Percentiles rank a stretch among this genome's conserved stretches.
These are phyloP conservation scores for Ceraceosorus guamensis DNA, from an alignment of 1,284 basidiomycete species.

Conservation along the genomic window DNA sequence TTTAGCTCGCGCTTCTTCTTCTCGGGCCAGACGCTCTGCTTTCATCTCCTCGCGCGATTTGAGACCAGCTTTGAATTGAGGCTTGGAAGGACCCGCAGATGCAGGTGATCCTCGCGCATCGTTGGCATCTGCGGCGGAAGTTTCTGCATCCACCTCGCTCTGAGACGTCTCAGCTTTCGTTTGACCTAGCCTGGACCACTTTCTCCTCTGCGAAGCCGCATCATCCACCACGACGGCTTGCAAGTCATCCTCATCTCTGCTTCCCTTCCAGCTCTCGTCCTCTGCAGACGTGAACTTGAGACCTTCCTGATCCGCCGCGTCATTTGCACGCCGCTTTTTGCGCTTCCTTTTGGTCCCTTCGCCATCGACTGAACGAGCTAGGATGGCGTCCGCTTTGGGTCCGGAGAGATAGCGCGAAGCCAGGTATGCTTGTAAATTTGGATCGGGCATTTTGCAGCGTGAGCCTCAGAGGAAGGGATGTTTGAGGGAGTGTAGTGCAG, in stretches of 20 bases:
- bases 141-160: constrained; percentile 2
- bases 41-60: constrained; percentile 29
- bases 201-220: no score
- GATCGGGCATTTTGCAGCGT: constrained; percentile 32
- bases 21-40: constrained; percentile 20
- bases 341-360: constrained; percentile 61
- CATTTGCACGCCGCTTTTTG: constrained; percentile 63
- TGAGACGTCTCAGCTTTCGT: neutral
- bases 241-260: constrained; percentile 12
- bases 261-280: constrained; percentile 20
- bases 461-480: neutral
- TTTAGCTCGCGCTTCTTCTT: constrained; percentile 29
- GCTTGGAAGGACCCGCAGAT: neutral
- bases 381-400: constrained; percentile 89
- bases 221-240: constrained; percentile 18
- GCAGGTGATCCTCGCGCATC: no score
- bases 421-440: constrained; percentile 53
- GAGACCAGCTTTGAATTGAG: constrained; percentile 22
- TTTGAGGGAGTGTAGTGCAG: no score
- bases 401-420: constrained; percentile 80
- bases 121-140: neutral
- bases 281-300: constrained; percentile 37
- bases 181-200: no score
- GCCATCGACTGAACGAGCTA: constrained; percentile 58
- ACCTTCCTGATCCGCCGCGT: constrained; percentile 23